Conservation (phyloP, 1,284 basidiomycete species). For the Albatrellus sp. region DNA sequence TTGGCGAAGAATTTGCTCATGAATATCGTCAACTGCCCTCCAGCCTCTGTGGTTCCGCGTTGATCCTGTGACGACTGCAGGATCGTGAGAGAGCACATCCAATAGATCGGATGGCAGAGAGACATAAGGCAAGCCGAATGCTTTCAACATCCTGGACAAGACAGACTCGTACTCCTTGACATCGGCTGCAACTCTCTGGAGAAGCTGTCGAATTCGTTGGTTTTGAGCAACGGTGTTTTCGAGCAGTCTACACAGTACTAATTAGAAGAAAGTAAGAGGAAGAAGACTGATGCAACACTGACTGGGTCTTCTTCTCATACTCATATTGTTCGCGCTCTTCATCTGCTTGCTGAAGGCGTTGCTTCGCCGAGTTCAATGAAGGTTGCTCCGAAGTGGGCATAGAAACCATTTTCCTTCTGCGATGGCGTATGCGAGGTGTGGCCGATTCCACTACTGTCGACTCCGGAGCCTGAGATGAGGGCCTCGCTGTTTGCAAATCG, state of each 20-base stretch:
- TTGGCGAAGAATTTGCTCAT: constrained; percentile 45
- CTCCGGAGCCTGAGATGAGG: background rate
- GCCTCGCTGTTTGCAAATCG: constrained; percentile 1
- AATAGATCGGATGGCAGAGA: constrained; percentile 49
- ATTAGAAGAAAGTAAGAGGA: constrained; percentile 5
- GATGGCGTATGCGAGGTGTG: constrained; percentile 6
- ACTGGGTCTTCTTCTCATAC: constrained; percentile 52
- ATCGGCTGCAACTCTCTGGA: constrained; percentile 47
- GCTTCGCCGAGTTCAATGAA: constrained; percentile 17
- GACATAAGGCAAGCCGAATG: constrained; percentile 32
- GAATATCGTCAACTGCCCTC: constrained; percentile 62
- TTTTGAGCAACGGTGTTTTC: constrained; percentile 48
- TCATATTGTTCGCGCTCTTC: constrained; percentile 38
- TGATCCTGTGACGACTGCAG: constrained; percentile 50
- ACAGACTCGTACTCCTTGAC: constrained; percentile 53
- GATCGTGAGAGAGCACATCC: constrained; percentile 64
- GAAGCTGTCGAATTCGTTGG: constrained; percentile 45
- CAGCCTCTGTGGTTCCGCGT: constrained; percentile 47
- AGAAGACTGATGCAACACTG: constrained; percentile 15
- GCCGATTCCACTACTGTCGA: background rate
- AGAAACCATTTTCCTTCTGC: constrained; percentile 15
- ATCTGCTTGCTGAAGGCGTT: constrained; percentile 28
- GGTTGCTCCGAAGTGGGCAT: constrained; percentile 13
- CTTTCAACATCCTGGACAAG: constrained; percentile 34
- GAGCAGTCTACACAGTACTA: constrained; percentile 31